phyloP scores from a whole-genome alignment of 2,329 filamentous ascomycete species.

The Cladosporium austrohemisphaericum region DNA sequence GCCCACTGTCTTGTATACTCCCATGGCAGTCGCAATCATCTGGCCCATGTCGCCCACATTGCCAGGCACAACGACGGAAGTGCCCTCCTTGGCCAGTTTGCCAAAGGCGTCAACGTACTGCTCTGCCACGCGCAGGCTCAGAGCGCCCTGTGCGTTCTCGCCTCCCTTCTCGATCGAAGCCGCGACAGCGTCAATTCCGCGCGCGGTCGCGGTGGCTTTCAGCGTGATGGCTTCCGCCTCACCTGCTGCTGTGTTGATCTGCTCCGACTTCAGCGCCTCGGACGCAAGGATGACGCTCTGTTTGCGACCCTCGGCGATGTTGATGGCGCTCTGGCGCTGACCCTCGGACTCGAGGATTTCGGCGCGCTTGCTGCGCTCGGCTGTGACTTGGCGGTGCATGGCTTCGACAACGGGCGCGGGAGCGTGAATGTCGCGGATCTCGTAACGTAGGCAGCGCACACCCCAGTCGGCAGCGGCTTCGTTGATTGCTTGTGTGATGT shows the following conservation, averaged over 20 bases:
- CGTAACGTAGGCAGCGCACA: constrained; percentile 91
- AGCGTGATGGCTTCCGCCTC: constrained; percentile 91
- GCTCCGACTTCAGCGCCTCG: constrained; percentile 82
- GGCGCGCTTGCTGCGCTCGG: constrained; percentile 92
- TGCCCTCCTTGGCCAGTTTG: constrained; percentile 90
- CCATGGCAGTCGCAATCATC: constrained; percentile 95
- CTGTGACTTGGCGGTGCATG: constrained; percentile 97
- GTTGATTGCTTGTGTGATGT: constrained; percentile 98
- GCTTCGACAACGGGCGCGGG: constrained; percentile 89
- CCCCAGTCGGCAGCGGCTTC: constrained; percentile 97
- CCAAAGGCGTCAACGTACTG: constrained; percentile 97
- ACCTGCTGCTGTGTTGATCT: constrained; percentile 88
- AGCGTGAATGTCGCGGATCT: constrained; percentile 97
- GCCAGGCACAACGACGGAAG: constrained; percentile 89
- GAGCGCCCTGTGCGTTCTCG: constrained; percentile 72
- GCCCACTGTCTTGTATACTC: constrained; percentile 90
- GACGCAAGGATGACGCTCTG: constrained; percentile 95
- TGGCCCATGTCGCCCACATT: constrained; percentile 94
- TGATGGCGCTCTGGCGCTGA: constrained; percentile 95
- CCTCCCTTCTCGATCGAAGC: constrained; percentile 66
- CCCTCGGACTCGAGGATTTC: constrained; percentile 97
- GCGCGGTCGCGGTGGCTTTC: constrained; percentile 79
- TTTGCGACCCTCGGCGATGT: constrained; percentile 96
- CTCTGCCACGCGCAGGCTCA: constrained; percentile 87
- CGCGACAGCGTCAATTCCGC: constrained; percentile 83